Percentiles rank a stretch among this genome's conserved stretches.
These are phyloP conservation scores for Termitomyces sp. DNA, from an alignment of 768 basidiomycete genomes.

Conservation along the genomic window DNA sequence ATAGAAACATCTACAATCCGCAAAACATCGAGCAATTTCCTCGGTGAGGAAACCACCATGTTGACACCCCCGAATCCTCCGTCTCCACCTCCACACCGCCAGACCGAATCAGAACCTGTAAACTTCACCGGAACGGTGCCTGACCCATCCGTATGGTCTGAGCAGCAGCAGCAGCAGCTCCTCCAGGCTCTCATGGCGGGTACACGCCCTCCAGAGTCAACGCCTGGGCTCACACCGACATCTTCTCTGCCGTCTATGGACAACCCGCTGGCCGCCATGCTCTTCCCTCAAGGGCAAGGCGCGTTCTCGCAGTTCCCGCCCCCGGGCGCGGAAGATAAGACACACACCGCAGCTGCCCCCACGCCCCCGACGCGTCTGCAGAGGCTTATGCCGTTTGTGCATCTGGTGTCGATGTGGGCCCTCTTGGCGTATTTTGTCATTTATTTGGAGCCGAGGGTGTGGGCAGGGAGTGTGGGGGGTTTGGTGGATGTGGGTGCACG, in stretches of 20 bases:
- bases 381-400: conserved; percentile 62
- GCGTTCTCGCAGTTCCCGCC: conserved; percentile 17
- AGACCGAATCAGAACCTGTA: conserved; percentile 16
- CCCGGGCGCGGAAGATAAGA: conserved; percentile 21
- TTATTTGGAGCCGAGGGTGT: conserved; percentile 56
- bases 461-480: conserved; percentile 32
- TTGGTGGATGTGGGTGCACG: conserved; percentile 14
- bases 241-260: conserved; percentile 28
- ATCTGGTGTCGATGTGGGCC: conserved; percentile 60
- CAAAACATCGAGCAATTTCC: conserved; percentile 28
- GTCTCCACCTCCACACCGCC: conserved; percentile 21
- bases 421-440: conserved; percentile 67
- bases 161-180: conserved; percentile 67
- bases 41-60: conserved; percentile 45
- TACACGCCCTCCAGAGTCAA: conserved; percentile 12
- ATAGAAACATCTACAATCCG: conserved; percentile 32
- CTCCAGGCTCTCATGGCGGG: conserved; percentile 58
- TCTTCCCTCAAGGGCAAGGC: conserved; percentile 25
- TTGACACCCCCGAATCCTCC: conserved; percentile 29
- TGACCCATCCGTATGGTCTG: conserved; percentile 61
- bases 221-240: conserved; percentile 12
- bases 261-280: conserved; percentile 46
- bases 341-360: conserved; percentile 12
- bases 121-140: conserved; percentile 22
- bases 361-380: conserved; percentile 43